These are phyloP conservation scores for Metschnikowia noctiluminum DNA, from an alignment of 805 yeast species.

Conservation along the genomic window DNA sequence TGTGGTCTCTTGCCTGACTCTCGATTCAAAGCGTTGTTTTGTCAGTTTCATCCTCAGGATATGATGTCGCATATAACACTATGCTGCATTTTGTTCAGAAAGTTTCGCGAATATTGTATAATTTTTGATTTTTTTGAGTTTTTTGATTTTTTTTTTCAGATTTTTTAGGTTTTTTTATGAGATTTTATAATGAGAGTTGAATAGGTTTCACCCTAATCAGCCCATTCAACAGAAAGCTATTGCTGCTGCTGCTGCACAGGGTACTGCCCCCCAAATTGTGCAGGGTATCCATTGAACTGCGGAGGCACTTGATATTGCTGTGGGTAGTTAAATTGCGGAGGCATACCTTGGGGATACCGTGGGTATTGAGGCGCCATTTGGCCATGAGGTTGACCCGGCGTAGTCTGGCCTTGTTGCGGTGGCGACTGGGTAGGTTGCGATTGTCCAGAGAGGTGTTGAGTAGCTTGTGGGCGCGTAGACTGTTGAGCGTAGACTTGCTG, in stretches of 20 bases:
- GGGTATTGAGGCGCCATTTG: constrained; percentile 13
- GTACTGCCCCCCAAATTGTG: constrained; percentile 22
- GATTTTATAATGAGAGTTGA: too few relatives aligned
- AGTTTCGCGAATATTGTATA: neutral
- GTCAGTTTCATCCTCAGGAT: neutral
- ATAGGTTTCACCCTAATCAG: neutral
- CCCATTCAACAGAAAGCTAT: neutral
- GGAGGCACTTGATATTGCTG: constrained; percentile 20
- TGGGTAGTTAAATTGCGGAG: constrained; percentile 20
- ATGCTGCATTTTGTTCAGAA: constrained; percentile 1
- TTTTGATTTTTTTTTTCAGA: constrained; percentile 2
- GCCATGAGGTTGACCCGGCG: constrained; percentile 28
- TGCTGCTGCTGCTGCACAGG: constrained; percentile 21
- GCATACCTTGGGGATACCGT: constrained; percentile 13
- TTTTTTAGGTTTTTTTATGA: neutral
- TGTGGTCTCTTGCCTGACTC: neutral
- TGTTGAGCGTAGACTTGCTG: constrained; percentile 13
- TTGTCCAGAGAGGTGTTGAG: constrained; percentile 16
- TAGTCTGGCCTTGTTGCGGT: neutral
- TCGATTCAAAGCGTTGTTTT: neutral
- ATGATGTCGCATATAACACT: neutral
- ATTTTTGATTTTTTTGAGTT: constrained; percentile 6
- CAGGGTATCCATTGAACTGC: constrained; percentile 27
- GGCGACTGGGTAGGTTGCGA: constrained; percentile 8
- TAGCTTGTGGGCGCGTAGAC: constrained; percentile 15